Percentiles rank a stretch among this genome's conserved stretches.
Evolutionary conservation across 2,329 filamentous ascomycete genomes (phyloP).

Genomic region (Geosmithia morbida): DNA sequence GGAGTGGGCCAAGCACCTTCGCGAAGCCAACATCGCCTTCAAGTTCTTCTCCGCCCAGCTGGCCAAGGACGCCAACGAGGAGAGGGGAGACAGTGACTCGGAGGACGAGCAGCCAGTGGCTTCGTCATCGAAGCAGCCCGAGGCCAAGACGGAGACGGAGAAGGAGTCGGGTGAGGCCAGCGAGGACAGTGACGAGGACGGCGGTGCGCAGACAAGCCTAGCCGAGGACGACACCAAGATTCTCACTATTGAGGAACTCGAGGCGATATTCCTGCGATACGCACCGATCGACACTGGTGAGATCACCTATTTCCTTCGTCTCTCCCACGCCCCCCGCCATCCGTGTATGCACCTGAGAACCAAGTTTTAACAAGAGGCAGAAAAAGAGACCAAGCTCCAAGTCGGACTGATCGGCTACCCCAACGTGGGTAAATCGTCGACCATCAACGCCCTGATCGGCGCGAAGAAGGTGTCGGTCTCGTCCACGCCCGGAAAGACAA

Average conservation of each 20-base stretch:
- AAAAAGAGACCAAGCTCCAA: constrained; percentile 52
- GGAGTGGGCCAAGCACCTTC: constrained; percentile 78
- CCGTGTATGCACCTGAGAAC: not conserved
- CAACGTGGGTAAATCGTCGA: constrained; percentile 98
- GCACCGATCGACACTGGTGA: constrained; percentile 38
- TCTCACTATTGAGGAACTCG: constrained; percentile 82
- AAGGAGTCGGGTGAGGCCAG: constrained; percentile 22
- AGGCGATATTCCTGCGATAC: constrained; percentile 73
- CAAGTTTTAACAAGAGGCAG: constrained; percentile 11
- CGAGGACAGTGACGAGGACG: constrained; percentile 15
- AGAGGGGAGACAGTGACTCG: constrained; percentile 37
- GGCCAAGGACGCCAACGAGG: constrained; percentile 80
- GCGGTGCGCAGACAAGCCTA: constrained; percentile 9
- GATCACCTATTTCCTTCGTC: constrained; percentile 5
- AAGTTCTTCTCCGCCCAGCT: constrained; percentile 92
- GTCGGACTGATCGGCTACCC: constrained; percentile 95
- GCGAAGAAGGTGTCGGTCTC: constrained; percentile 98
- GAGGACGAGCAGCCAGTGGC: constrained; percentile 14
- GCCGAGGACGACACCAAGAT: constrained; percentile 58
- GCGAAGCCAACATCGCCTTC: constrained; percentile 68
- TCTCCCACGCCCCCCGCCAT: not conserved
- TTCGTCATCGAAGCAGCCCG: not conserved
- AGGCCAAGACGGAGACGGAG: constrained; percentile 8
- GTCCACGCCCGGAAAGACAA: constrained; percentile 93
- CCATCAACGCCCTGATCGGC: constrained; percentile 96